Base-by-base conservation (phyloP, 2,329 filamentous ascomycete species). In the Pseudofabraea citricarpa region DNA sequence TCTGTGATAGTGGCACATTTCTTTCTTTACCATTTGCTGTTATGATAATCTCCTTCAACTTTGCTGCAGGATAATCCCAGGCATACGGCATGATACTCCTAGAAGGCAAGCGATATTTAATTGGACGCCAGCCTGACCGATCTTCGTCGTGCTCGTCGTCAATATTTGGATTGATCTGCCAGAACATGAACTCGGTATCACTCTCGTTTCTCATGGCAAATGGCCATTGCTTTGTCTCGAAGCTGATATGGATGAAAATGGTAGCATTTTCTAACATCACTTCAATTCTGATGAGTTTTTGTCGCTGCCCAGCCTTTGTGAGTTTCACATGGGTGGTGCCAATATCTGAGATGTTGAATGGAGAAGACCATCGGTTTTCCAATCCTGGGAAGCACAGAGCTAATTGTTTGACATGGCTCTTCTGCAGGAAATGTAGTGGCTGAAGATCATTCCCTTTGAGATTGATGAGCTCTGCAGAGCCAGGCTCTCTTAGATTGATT, bases 151-250 rank as follows among this genome's bases (percentile, higher is more conserved):
- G 90, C 47, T 96, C 90, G 49, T 97, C 90, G 47, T 95, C 90
- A 8, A 95, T 71, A 55, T 91, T 95, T 4, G 93, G 93, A 57
- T 97, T 86, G 15, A 89, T 87, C 64, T 98, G 93, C 71, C 86
- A 95, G 69, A 98, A 98, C 38, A 91, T 85, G 64, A 97, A 97
- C 60, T 97, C 93, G 19, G 85, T 86, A 58, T 97, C 91, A 58
- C 91, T 97, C 68, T 97, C 93, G 60, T 98, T 98, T 52, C 93
- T 85, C 83, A 98, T 96, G 0, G 90, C 96, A 68, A 93, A 98
- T 0, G 93, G 93, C 93, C 93, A 98, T 60, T 95, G 89, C 64
- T 93, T 94, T 5, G 80, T 90, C 68, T 98, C 93, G 53, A 91
- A 73, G 58, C 83, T 93, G 46, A 98, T 76, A 57, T 95, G 88